phyloP scores from a whole-genome alignment of 305 asterid genomes.

The Solanum hybrid region DNA sequence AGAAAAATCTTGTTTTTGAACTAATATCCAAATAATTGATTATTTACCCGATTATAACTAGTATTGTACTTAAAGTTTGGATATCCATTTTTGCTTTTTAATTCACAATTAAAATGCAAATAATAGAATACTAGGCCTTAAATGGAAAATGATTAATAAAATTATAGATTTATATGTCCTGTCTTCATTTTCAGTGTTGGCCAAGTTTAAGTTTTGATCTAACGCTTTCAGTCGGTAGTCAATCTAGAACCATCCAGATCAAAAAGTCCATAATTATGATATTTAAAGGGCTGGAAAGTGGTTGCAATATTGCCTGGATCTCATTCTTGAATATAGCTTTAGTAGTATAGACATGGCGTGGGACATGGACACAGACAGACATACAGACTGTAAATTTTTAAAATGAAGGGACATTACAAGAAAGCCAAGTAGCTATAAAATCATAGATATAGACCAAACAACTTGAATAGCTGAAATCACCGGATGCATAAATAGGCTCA shows the following conservation, averaged over 20 bases:
- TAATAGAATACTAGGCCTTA: not conserved
- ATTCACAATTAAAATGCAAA: not conserved
- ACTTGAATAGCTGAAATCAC: not conserved
- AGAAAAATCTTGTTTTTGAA: not conserved
- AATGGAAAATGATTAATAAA: not conserved
- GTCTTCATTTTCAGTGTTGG: not conserved
- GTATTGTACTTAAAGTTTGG: not conserved
- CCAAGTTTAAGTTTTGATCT: not conserved
- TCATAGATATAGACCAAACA: not conserved
- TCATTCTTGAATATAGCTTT: not conserved
- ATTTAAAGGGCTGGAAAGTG: not conserved
- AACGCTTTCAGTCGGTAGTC: not conserved
- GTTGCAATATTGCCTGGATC: not conserved
- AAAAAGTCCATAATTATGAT: not conserved
- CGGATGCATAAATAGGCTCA: not conserved
- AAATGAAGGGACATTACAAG: not conserved
- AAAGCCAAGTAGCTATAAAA: not conserved
- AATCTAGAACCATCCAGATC: not conserved
- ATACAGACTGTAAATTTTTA: not conserved
- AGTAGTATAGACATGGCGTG: not conserved
- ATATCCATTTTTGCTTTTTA: not conserved
- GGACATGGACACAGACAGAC: not conserved
- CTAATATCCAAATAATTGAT: not conserved
- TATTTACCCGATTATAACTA: not conserved
- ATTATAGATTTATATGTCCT: not conserved